Evolutionary conservation across 805 yeast species (phyloP).

Genomic region (Kodamaea laetipori): DNA sequence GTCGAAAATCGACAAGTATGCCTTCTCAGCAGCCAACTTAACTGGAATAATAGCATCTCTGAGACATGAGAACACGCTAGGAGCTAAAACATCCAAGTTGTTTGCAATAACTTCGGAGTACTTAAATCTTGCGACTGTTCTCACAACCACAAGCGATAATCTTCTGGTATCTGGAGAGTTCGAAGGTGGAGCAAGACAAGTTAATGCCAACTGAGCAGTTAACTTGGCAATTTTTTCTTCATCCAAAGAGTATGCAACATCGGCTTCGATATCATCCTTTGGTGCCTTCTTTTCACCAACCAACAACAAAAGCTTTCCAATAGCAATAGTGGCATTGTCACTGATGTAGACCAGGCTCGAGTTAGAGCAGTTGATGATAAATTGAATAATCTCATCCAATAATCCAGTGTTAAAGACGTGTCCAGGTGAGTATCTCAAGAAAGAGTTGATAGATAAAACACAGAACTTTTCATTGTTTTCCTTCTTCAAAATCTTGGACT

Average conservation of each 20-base stretch:
- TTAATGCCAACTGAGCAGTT: conserved; percentile 51
- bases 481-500: conserved; percentile 56
- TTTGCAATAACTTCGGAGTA: conserved; percentile 53
- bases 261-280: conserved; percentile 14
- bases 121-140: conserved; percentile 72
- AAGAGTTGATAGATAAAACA: conserved; percentile 73
- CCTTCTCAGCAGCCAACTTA: conserved; percentile 92
- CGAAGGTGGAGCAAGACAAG: conserved; percentile 55
- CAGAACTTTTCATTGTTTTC: conserved; percentile 54
- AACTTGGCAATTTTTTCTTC: conserved; percentile 45
- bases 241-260: conserved; percentile 40
- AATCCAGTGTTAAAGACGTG: conserved; percentile 59
- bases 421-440: conserved; percentile 73
- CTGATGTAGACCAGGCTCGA: conserved; percentile 54
- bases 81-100: conserved; percentile 57
- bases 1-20: conserved; percentile 70
- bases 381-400: conserved; percentile 49
- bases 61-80: conserved; percentile 77
- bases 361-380: conserved; percentile 46
- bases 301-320: conserved; percentile 74
- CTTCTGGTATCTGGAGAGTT: conserved; percentile 78
- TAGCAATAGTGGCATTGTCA: conserved; percentile 77
- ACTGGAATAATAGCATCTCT: conserved; percentile 90
- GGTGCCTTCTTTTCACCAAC: conserved; percentile 38
- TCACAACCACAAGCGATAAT: conserved; percentile 68